phyloP scores from a whole-genome alignment of 208 protist genomes.

The Trypanosoma conorhini region DNA sequence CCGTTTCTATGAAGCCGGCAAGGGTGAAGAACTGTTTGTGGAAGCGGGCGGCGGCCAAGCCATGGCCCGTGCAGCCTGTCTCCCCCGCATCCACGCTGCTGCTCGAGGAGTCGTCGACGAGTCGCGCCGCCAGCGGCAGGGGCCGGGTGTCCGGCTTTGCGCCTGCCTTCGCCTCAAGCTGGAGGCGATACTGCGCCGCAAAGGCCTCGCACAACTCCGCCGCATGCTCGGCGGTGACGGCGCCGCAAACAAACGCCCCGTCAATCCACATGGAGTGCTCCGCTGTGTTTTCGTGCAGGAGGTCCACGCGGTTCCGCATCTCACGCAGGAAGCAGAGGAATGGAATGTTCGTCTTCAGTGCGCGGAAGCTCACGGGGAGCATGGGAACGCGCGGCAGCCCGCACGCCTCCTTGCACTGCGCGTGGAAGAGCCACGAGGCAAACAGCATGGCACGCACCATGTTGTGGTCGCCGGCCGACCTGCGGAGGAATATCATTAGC shows the following conservation, averaged over 20 bases:
- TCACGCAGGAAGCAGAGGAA: conserved; percentile 79
- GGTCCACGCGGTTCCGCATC: conserved; percentile 40
- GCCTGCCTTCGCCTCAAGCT: conserved; percentile 31
- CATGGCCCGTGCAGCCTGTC: no score
- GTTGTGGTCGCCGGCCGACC: conserved; percentile 77
- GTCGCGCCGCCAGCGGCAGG: neutral
- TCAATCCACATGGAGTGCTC: conserved; percentile 41
- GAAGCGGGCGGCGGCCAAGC: neutral
- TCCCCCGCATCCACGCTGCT: neutral
- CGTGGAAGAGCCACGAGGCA: conserved; percentile 49
- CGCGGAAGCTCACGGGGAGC: conserved; percentile 27
- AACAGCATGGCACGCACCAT: conserved; percentile 59
- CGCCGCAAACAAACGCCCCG: conserved; percentile 37
- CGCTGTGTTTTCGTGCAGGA: conserved; percentile 26
- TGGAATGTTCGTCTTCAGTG: conserved; percentile 71
- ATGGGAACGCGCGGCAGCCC: conserved; percentile 33
- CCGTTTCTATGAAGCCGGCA: conserved; percentile 44
- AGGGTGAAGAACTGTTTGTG: conserved; percentile 41
- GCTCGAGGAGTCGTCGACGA: neutral
- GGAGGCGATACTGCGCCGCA: conserved; percentile 33
- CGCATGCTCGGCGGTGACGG: conserved; percentile 26
- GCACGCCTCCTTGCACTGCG: conserved; percentile 39
- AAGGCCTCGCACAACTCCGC: conserved; percentile 30
- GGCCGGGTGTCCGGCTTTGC: neutral
- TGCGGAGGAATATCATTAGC: conserved; percentile 61